Percentiles rank a stretch among this genome's conserved stretches.
Conservation (phyloP, 2,329 filamentous ascomycete genomes). For the Triangularia setosa region DNA sequence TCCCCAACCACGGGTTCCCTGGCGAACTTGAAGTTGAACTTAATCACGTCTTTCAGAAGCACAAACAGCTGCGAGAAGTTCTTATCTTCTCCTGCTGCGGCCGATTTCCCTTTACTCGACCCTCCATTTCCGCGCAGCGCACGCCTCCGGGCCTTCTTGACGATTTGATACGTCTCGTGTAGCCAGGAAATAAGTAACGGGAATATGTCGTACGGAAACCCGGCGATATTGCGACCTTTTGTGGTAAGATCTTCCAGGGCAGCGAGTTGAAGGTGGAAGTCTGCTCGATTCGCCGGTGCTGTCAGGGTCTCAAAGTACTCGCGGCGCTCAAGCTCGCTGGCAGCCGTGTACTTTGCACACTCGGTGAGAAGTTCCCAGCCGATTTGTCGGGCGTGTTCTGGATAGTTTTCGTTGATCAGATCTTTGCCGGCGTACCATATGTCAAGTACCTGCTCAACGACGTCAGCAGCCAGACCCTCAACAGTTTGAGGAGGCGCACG, state of each 20-base stretch:
- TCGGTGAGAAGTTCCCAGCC: constrained; percentile 64
- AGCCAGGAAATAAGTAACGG: constrained; percentile 61
- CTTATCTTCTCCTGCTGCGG: constrained; percentile 51
- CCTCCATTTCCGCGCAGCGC: constrained; percentile 38
- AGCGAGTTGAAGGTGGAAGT: constrained; percentile 63
- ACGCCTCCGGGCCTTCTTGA: constrained; percentile 49
- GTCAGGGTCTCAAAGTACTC: constrained; percentile 63
- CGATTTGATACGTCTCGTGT: constrained; percentile 49
- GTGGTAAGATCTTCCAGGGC: constrained; percentile 60
- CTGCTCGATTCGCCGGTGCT: constrained; percentile 52
- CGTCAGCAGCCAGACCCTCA: constrained; percentile 9
- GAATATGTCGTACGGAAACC: constrained; percentile 65
- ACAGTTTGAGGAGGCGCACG: background rate
- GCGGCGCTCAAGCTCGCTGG: constrained; percentile 63
- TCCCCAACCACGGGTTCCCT: constrained; percentile 44
- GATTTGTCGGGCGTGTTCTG: constrained; percentile 50
- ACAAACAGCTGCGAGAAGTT: constrained; percentile 61
- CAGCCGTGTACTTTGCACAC: constrained; percentile 59
- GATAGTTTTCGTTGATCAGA: constrained; percentile 55
- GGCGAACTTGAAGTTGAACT: constrained; percentile 54
- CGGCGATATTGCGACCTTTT: constrained; percentile 57
- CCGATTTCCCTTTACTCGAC: constrained; percentile 38
- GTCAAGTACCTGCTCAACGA: constrained; percentile 40
- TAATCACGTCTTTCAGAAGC: constrained; percentile 65
- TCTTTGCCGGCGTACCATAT: constrained; percentile 67